Base-by-base conservation (phyloP, 2,329 filamentous ascomycete species). In the Arthrinium phaeospermum region DNA sequence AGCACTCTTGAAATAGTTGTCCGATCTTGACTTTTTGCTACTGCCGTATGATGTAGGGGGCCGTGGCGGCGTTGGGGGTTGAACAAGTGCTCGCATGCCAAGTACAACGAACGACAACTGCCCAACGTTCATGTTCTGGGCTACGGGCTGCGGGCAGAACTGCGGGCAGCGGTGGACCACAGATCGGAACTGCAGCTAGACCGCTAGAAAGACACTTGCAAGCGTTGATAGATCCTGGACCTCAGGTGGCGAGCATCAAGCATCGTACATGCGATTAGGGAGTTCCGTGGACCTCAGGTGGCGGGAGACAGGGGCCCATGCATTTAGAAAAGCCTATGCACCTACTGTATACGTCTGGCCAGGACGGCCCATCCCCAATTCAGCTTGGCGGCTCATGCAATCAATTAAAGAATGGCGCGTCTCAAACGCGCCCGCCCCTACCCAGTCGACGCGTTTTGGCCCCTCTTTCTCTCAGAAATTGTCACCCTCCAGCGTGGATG, bases 381-480 rank as follows among this genome's bases (percentile, higher is more conserved):
- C 12, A 34, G 57, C 5, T 64, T 64, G 34, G 57, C 22, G 19
- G 30, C 19, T 41, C 68, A 70, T 70, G 68, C 68, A 70, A 24
- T 70, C 68, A 70, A 70, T 70, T 70, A 70, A 70, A 57, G 47
- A 70, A 70, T 44, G 47, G n/a, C 30, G 57, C 57, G 57, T 64
- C 57, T 41, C 34, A 34, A 41, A n/a, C 34, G 57, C 57, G 53
- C 53, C 34, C 8, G 34, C 57, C 34, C 57, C 57, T 64, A 22
- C 19, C 34, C 34, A 22, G 34, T 12, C 57, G 67, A 69, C 67
- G 67, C 67, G 67, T 47, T 49, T 69, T 47, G 68, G 68, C 68
- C 68, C 68, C 68, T 70, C 68, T 70, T 70, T 70, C 57, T 41
- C 67, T 34, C 47, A 69, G 45, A 69, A 69, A 69, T 69, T 69